phyloP scores from a whole-genome alignment of 768 basidiomycete species.

The Kwoniella sp. region DNA sequence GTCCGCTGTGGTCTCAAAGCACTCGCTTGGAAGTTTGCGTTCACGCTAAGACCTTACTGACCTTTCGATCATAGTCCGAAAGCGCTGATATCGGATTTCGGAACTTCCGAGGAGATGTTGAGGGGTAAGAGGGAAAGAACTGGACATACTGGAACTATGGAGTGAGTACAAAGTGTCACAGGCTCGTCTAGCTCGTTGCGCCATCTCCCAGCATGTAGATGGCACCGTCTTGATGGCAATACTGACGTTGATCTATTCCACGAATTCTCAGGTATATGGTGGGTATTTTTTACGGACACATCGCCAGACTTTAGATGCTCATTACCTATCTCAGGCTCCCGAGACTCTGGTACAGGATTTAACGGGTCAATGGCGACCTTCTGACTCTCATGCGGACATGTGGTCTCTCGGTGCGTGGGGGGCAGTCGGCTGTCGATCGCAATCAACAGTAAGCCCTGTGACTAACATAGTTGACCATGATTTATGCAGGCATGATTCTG shows the following conservation, averaged over 20 bases:
- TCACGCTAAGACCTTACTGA: not conserved
- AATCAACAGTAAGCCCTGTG: too few species aligned
- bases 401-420: conserved; percentile 74
- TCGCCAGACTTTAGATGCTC: conserved; percentile 4
- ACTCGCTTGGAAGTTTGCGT: too few species aligned
- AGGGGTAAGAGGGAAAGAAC: conserved; percentile 68
- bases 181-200: too few species aligned
- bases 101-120: conserved; percentile 89
- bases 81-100: conserved; percentile 94
- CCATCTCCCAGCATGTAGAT: too few species aligned
- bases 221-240: too few species aligned
- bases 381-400: conserved; percentile 90
- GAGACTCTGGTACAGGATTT: conserved; percentile 74
- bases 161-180: too few species aligned
- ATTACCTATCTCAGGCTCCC: conserved; percentile 61
- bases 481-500: conserved; percentile 69
- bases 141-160: conserved; percentile 95
- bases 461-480: too few species aligned
- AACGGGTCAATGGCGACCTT: conserved; percentile 67
- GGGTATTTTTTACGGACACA: conserved; percentile 1
- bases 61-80: conserved; percentile 65
- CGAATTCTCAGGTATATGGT: conserved; percentile 46
- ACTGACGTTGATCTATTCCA: too few species aligned
- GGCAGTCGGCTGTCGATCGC: too few species aligned
- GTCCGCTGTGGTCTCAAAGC: conserved; percentile 36